Evolutionary conservation across 192 early-diverging fungal genomes (phyloP).

Genomic region (Backusella mclennaniae): DNA sequence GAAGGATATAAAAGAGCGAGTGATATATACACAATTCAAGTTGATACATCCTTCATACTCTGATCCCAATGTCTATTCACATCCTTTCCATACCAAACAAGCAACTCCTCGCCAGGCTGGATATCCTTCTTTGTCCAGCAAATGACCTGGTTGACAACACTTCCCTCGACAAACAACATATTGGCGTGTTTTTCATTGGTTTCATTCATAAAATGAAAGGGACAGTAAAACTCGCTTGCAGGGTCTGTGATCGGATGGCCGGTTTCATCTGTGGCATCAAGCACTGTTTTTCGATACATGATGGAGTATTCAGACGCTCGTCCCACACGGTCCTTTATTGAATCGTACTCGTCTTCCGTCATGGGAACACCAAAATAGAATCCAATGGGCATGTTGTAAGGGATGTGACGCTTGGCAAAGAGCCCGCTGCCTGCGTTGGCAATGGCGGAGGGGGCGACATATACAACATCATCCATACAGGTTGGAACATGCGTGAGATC

Average conservation of each 20-base stretch:
- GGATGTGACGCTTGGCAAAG: constrained; percentile 71
- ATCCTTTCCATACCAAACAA: constrained; percentile 85
- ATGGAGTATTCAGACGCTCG: constrained; percentile 83
- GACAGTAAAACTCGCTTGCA: constrained; percentile 62
- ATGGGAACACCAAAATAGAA: constrained; percentile 97
- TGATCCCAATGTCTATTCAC: constrained; percentile 72
- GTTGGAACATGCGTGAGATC: constrained; percentile 56
- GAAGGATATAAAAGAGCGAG: too few relatives aligned
- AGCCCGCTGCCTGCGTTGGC: constrained; percentile 73
- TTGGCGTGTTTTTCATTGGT: constrained; percentile 55
- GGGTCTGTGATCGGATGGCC: constrained; percentile 76
- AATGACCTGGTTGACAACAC: constrained; percentile 84
- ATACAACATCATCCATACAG: constrained; percentile 59
- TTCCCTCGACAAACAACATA: constrained; percentile 77
- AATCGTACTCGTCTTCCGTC: constrained; percentile 94
- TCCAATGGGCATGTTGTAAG: constrained; percentile 72
- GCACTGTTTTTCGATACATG: constrained; percentile 86
- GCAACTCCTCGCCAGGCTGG: constrained; percentile 74
- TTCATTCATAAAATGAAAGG: constrained; percentile 95
- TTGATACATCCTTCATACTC: neutral
- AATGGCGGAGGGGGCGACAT: constrained; percentile 59
- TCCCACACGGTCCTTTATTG: constrained; percentile 77
- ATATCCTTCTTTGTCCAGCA: constrained; percentile 74
- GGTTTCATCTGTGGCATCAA: constrained; percentile 85
- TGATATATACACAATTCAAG: neutral